Evolutionary conservation across 805 yeast species (phyloP).

Genomic region (Metschnikowia santaceciliae): DNA sequence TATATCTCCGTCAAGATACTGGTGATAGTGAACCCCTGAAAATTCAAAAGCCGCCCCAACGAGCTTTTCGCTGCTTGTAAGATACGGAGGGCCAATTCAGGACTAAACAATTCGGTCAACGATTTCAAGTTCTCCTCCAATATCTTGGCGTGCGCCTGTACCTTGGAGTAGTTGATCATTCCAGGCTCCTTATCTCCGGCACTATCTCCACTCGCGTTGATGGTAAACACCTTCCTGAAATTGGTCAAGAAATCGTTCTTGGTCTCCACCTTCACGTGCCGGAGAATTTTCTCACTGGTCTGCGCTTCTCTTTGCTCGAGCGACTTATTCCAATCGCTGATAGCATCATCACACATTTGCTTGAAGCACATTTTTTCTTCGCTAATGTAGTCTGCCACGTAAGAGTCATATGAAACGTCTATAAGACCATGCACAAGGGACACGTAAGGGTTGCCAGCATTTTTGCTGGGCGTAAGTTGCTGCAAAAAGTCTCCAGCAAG

Average conservation of each 20-base stretch:
- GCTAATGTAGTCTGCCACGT: slow-evolving; percentile 36
- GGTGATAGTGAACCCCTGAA: slow-evolving; percentile 33
- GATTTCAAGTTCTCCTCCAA: slow-evolving; percentile 71
- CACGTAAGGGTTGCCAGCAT: slow-evolving; percentile 36
- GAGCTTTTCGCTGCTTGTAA: slow-evolving; percentile 65
- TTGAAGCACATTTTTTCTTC: slow-evolving; percentile 33
- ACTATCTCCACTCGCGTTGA: slow-evolving; percentile 7
- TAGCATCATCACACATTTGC: slow-evolving; percentile 20
- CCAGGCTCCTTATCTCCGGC: neutral
- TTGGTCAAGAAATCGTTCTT: slow-evolving; percentile 59
- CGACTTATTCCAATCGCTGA: slow-evolving; percentile 31
- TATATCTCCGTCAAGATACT: slow-evolving; percentile 30
- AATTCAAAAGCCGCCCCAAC: slow-evolving; percentile 49
- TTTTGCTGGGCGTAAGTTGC: slow-evolving; percentile 26
- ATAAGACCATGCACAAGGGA: slow-evolving; percentile 32
- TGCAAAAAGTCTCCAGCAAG: slow-evolving; percentile 25
- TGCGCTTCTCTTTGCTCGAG: slow-evolving; percentile 44
- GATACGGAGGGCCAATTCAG: slow-evolving; percentile 71
- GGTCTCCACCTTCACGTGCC: slow-evolving; percentile 46
- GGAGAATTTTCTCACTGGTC: slow-evolving; percentile 44
- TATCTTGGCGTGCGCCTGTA: slow-evolving; percentile 78
- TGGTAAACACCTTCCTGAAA: slow-evolving; percentile 58
- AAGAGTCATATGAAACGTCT: slow-evolving; percentile 40
- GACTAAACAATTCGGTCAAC: slow-evolving; percentile 70
- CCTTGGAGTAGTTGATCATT: slow-evolving; percentile 46